A percentile compares a stretch with the other conserved stretches of the same genome.
These are phyloP conservation scores for Diplogelasinospora grovesii DNA, from an alignment of 495 filamentous ascomycete species.

Conservation along the genomic window DNA sequence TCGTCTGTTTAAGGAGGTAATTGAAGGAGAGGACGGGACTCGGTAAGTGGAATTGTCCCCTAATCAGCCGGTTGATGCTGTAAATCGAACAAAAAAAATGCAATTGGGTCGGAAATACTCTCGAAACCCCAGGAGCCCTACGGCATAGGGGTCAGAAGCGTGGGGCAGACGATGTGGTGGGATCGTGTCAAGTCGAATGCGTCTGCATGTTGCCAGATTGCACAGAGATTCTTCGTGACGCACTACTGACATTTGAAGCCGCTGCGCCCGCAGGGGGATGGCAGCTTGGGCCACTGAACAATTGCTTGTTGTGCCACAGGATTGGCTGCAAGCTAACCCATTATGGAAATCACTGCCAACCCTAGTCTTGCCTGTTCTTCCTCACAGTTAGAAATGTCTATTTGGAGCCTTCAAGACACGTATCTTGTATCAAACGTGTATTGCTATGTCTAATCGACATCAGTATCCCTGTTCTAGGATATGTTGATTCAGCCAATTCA, in stretches of 20 bases:
- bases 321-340: too few relatives aligned
- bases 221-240: conserved; percentile 9
- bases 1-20: conserved; percentile 3
- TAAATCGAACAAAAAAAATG: conserved; percentile 4
- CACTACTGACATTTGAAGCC: conserved; percentile 9
- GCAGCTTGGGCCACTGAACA: conserved; percentile 3
- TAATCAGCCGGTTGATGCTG: conserved; percentile 1
- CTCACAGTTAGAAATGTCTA: too few relatives aligned
- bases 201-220: conserved; percentile 30
- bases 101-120: conserved; percentile 13
- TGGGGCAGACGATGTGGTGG: conserved; percentile 9
- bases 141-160: conserved; percentile 13
- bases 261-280: conserved; percentile 16
- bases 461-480: too few relatives aligned
- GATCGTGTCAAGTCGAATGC: conserved; percentile 13
- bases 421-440: too few relatives aligned
- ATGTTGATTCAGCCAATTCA: too few relatives aligned
- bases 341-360: too few relatives aligned
- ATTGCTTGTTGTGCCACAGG: too few relatives aligned
- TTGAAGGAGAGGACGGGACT: conserved; percentile 1
- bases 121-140: conserved; percentile 15
- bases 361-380: too few relatives aligned
- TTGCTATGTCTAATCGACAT: too few relatives aligned
- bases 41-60: background rate
- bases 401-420: too few relatives aligned